phyloP scores from a whole-genome alignment of 495 filamentous ascomycete species.

The Lasiosphaeria miniovina region DNA sequence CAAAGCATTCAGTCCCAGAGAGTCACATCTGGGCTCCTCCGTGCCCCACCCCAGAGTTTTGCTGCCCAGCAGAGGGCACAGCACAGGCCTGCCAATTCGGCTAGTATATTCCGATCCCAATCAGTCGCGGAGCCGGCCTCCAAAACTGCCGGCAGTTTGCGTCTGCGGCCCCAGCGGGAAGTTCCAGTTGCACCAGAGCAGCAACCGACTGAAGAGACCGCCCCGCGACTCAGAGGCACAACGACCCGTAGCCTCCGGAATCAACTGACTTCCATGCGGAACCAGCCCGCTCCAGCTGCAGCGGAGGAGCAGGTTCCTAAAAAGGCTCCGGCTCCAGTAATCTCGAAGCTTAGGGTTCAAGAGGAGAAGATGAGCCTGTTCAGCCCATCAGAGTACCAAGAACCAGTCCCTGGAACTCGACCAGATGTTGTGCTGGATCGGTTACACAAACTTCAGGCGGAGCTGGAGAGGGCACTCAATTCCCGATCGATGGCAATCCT shows the following conservation, averaged over 20 bases:
- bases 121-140: slow-evolving; percentile 19
- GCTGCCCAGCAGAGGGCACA: slow-evolving; percentile 58
- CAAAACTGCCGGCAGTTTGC: slow-evolving; percentile 27
- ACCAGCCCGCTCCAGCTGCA: slow-evolving; percentile 9
- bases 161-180: slow-evolving; percentile 23
- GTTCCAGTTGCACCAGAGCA: background rate
- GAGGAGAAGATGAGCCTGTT: slow-evolving; percentile 43
- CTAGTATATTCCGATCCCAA: slow-evolving; percentile 17
- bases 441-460: slow-evolving; percentile 46
- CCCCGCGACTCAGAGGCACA: slow-evolving; percentile 5
- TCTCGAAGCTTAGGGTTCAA: slow-evolving; percentile 15
- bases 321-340: slow-evolving; percentile 2
- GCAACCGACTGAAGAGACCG: slow-evolving; percentile 17
- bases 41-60: slow-evolving; percentile 52
- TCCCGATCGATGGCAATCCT: slow-evolving; percentile 50
- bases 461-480: slow-evolving; percentile 57
- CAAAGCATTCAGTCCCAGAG: slow-evolving; percentile 19
- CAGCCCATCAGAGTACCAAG: slow-evolving; percentile 46
- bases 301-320: slow-evolving; percentile 13
- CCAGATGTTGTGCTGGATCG: slow-evolving; percentile 52
- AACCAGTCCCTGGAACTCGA: slow-evolving; percentile 45
- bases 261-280: slow-evolving; percentile 21
- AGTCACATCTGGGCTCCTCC: slow-evolving; percentile 32
- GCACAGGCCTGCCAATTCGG: slow-evolving; percentile 31
- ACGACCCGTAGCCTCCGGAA: slow-evolving; percentile 28